Evolutionary conservation across 2,329 filamentous ascomycete genomes (phyloP).

Genomic region (Fusarium nodosum): DNA sequence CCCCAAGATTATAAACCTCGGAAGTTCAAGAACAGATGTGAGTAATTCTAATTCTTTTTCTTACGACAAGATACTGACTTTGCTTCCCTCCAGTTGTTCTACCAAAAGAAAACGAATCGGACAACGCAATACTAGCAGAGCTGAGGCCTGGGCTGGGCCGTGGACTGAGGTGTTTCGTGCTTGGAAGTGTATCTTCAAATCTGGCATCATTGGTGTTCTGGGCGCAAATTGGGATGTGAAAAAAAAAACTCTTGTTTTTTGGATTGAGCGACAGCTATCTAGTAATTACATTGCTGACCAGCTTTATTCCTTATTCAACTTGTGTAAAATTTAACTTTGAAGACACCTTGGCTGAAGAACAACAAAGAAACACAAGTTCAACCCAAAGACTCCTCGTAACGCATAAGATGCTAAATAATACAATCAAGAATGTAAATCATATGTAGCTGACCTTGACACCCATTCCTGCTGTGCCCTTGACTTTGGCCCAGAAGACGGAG

Average conservation of each 20-base stretch:
- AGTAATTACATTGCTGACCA: slow-evolving; percentile 30
- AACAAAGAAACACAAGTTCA: slow-evolving; percentile 15
- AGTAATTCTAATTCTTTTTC: slow-evolving; percentile 48
- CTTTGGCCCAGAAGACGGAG: slow-evolving; percentile 81
- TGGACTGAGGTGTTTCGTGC: slow-evolving; percentile 32
- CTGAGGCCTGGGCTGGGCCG: slow-evolving; percentile 65
- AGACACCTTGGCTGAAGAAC: slow-evolving; percentile 31
- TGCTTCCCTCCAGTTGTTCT: slow-evolving; percentile 64
- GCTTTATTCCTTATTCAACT: slow-evolving; percentile 23
- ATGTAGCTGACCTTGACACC: slow-evolving; percentile 98
- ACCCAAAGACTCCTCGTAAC: slow-evolving; percentile 51
- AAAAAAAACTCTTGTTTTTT: slow-evolving; percentile 17
- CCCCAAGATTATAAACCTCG: slow-evolving; percentile 99
- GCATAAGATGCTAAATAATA: slow-evolving; percentile 46
- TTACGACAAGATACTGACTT: slow-evolving; percentile 36
- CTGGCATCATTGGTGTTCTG: slow-evolving; percentile 45
- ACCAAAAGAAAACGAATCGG: slow-evolving; percentile 77
- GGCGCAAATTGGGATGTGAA: slow-evolving; percentile 37
- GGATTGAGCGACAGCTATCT: slow-evolving; percentile 31
- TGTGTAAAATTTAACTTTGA: slow-evolving; percentile 36
- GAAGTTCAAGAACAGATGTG: slow-evolving; percentile 94
- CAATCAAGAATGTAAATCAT: slow-evolving; percentile 58
- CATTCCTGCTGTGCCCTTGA: slow-evolving; percentile 90
- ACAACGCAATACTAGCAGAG: slow-evolving; percentile 66
- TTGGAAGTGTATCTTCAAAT: slow-evolving; percentile 30